phyloP scores from a whole-genome alignment of 1,139 yeast genomes.

The Saccharomyces hybrid region DNA sequence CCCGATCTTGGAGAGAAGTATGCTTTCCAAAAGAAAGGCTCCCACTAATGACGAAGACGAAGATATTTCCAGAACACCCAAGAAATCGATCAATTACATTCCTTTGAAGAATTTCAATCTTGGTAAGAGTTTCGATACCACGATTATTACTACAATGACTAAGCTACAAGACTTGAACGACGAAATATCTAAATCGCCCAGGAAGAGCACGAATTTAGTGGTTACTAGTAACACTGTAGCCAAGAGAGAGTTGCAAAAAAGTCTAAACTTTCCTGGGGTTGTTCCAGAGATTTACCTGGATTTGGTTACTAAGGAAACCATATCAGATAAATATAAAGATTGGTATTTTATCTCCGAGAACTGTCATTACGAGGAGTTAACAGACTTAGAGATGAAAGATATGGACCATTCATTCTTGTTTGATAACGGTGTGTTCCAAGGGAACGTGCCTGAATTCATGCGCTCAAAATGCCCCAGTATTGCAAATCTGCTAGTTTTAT shows the following conservation, averaged over 20 bases:
- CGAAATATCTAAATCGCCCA: neutral
- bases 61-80: neutral
- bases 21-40: neutral
- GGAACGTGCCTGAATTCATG: neutral
- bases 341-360: constrained; percentile 25
- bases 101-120: constrained; percentile 11
- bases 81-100: neutral
- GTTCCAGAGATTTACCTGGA: constrained; percentile 8
- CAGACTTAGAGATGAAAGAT: constrained; percentile 4
- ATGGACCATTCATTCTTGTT: neutral
- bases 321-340: constrained; percentile 20
- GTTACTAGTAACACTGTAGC: neutral
- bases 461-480: constrained; percentile 4
- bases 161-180: too few species aligned
- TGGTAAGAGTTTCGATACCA: constrained; percentile 11
- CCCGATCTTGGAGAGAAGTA: constrained; percentile 1
- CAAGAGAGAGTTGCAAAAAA: neutral
- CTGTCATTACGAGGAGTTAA: constrained; percentile 1
- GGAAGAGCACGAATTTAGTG: neutral
- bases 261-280: neutral
- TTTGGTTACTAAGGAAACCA: constrained; percentile 11
- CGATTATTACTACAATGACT: constrained; percentile 5
- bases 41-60: neutral
- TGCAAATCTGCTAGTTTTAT: constrained; percentile 9
- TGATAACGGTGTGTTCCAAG: neutral